Evolutionary conservation across 2,329 filamentous ascomycete species (phyloP), one percentile per base, ranked within the genome.

Genomic region (Emmonsia crescens): DNA sequence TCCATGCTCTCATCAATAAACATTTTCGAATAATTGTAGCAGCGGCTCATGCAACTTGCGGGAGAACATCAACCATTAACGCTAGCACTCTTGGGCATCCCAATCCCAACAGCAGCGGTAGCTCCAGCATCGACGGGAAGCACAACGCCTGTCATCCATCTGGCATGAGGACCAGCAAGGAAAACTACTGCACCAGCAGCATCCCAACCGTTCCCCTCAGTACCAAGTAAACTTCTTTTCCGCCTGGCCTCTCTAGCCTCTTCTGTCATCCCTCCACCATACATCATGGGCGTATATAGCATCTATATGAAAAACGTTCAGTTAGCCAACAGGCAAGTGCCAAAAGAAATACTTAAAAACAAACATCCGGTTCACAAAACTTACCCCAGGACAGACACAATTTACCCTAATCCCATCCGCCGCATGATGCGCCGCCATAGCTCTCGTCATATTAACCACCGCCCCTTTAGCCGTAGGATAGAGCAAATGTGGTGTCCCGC

Each of bases 281-380:
- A 81, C 77, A 82, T 81, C 79, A 83, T 81, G 0, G 81, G 80
- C 1, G 80, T 83, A 63, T 82, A 83, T 1, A 83, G 71, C 80
- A 83, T 77, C 65, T 57, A 24, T 29, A 31, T 14, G 31, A 42
- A 40, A 8, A 38, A 27, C 27, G 19, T 33, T n/a, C 38, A 24
- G 31, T 38, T 48, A 48, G 52, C 16, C 16, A 54, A 42, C 16
- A 46, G 10, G 27, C 33, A 10, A 5, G 33, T 40, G 2, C 12
- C 10, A 44, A 9, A 33, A 44, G 6, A 33, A 49, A 49, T 49
- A 16, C 21, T 27, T 12, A 27, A 5, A 27, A 5, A 48, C 12
- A 49, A 27, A 6, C 24, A 49, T 49, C 12, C 21, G 9, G 4
- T 21, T 49, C 46, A 16, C 10, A 29, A 27, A 19, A 65, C 66